Percentiles rank a stretch among this genome's conserved stretches.
Evolutionary conservation across 176 grass and related monocot species (phyloP).

Genomic region (Thinopyrum elongatum): DNA sequence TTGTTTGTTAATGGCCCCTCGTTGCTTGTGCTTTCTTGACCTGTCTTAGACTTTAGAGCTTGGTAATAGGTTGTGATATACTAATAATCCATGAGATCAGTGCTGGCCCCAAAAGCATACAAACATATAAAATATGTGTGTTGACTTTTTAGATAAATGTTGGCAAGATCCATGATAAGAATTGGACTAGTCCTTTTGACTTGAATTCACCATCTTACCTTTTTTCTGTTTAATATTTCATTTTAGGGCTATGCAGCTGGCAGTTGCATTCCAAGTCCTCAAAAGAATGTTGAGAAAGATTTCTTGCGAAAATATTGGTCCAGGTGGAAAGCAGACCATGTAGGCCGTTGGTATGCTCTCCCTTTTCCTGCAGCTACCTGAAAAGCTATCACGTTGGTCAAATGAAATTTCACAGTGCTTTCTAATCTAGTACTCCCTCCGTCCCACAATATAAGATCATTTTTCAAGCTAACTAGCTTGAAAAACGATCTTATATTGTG

Average conservation of each 20-base stretch:
- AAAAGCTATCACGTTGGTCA: constrained; percentile 15
- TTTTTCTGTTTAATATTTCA: constrained; percentile 18
- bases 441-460: too few relatives aligned
- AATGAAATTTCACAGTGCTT: background rate
- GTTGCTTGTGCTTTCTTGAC: background rate
- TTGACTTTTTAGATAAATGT: background rate
- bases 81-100: background rate
- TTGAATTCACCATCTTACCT: background rate
- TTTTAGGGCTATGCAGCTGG: constrained; percentile 90
- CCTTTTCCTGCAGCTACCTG: constrained; percentile 28
- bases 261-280: constrained; percentile 91
- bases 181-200: constrained; percentile 14
- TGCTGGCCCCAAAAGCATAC: background rate
- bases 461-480: too few relatives aligned
- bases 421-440: background rate
- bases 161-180: background rate
- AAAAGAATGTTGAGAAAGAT: constrained; percentile 95
- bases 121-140: background rate
- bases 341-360: constrained; percentile 71
- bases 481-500: too few relatives aligned
- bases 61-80: background rate
- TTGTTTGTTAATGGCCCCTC: background rate
- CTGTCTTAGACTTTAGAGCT: background rate
- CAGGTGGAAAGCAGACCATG: constrained; percentile 84
- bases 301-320: constrained; percentile 96